These are phyloP conservation scores for Skeletonema marinoi DNA, from an alignment of 108 stramenopile genomes.

Conservation along the genomic window DNA sequence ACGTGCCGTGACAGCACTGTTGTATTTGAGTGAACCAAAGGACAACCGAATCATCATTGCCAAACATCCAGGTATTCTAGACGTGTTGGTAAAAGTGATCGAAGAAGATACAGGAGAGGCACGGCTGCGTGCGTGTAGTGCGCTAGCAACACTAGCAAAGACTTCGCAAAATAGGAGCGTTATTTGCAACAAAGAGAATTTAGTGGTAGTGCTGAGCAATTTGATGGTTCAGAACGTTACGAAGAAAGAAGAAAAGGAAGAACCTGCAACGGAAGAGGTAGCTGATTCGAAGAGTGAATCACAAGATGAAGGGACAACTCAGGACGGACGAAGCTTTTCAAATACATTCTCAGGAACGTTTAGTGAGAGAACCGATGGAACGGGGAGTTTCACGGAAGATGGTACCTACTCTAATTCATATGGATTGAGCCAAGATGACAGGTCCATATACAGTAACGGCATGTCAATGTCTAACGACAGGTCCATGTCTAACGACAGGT, in stretches of 20 bases:
- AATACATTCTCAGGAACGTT: constrained; percentile 40
- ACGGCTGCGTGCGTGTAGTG: constrained; percentile 59
- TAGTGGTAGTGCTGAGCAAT: constrained; percentile 50
- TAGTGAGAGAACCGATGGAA: constrained; percentile 7
- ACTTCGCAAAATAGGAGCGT: constrained; percentile 59
- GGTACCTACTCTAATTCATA: constrained; percentile 16
- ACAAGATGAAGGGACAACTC: constrained; percentile 7
- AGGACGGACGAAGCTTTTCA: constrained; percentile 26
- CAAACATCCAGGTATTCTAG: constrained; percentile 55
- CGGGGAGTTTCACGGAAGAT: constrained; percentile 32
- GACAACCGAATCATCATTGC: constrained; percentile 70
- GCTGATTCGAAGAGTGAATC: background rate
- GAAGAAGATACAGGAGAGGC: constrained; percentile 69
- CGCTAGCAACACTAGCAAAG: constrained; percentile 73
- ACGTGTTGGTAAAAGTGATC: constrained; percentile 58
- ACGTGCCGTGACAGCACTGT: constrained; percentile 60
- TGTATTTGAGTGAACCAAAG: constrained; percentile 61
- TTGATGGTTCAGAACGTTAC: constrained; percentile 27
- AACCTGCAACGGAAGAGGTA: constrained; percentile 5
- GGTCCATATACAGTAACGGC: background rate
- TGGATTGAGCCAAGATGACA: background rate
- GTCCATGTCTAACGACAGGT: background rate
- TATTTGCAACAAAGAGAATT: constrained; percentile 42
- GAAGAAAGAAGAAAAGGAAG: constrained; percentile 7
- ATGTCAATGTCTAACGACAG: too few species aligned